Evolutionary conservation across 257 asterid species (phyloP).

Genomic region (Ballota nigra): DNA sequence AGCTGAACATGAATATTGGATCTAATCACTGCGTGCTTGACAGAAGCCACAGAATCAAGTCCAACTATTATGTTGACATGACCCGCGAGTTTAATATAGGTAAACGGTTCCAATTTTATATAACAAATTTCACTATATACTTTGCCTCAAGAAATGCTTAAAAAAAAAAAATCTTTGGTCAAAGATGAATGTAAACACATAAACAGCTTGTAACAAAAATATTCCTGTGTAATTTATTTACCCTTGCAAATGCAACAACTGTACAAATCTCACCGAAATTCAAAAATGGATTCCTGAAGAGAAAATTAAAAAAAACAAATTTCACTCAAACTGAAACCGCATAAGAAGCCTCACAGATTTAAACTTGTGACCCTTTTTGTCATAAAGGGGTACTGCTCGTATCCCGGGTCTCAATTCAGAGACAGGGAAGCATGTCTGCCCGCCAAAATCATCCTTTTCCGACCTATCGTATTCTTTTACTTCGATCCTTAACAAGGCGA

Average conservation of each 20-base stretch:
- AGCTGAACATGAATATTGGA: too few relatives aligned
- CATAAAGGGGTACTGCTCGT: slow-evolving; percentile 71
- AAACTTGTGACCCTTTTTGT: slow-evolving; percentile 66
- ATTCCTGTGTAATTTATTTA: background rate
- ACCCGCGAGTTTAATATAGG: too few relatives aligned
- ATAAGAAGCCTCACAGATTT: slow-evolving; percentile 81
- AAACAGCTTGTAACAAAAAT: background rate
- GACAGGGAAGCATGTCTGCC: slow-evolving; percentile 85
- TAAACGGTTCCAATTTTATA: too few relatives aligned
- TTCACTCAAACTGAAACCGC: slow-evolving; percentile 62
- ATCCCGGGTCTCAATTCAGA: slow-evolving; percentile 77
- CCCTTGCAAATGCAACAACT: background rate
- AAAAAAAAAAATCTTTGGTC: too few relatives aligned
- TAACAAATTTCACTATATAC: too few relatives aligned
- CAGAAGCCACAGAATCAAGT: too few relatives aligned
- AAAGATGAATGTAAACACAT: background rate
- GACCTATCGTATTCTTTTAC: slow-evolving; percentile 70
- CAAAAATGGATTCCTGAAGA: background rate
- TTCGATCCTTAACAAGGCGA: slow-evolving; percentile 74
- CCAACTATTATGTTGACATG: too few relatives aligned
- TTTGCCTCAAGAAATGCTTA: too few relatives aligned
- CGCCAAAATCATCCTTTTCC: slow-evolving; percentile 87
- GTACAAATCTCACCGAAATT: background rate
- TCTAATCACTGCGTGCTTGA: too few relatives aligned
- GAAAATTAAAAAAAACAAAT: background rate